Percentiles rank a stretch among this genome's conserved stretches.
phyloP scores from a whole-genome alignment of 139 green algal genomes.

The Chlorella sp. region DNA sequence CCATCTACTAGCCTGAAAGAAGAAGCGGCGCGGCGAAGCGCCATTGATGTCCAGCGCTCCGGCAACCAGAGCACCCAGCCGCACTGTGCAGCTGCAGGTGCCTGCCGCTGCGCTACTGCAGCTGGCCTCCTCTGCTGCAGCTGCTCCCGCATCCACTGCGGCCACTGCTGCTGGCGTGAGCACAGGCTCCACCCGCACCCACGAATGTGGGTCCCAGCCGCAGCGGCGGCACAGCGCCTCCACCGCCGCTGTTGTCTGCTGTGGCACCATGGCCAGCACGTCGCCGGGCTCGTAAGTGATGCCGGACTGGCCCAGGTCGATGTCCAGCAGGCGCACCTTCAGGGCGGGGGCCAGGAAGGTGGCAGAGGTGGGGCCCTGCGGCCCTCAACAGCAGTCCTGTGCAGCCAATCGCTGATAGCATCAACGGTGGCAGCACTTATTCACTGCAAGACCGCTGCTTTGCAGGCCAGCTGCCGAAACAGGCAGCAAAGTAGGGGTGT shows the following conservation, averaged over 20 bases:
- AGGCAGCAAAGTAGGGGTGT: no score
- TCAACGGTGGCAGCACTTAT: no score
- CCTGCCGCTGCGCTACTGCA: not conserved
- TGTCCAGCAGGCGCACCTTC: slow-evolving; percentile 72
- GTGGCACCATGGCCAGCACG: slow-evolving; percentile 79
- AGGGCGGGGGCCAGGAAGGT: no score
- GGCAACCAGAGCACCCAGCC: slow-evolving; percentile 56
- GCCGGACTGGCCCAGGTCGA: slow-evolving; percentile 67
- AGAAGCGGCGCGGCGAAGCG: slow-evolving; percentile 81
- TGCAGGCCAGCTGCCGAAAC: no score
- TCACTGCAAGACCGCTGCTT: no score
- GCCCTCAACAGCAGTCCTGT: no score
- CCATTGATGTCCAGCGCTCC: slow-evolving; percentile 86
- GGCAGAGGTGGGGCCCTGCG: no score
- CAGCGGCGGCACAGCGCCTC: slow-evolving; percentile 56
- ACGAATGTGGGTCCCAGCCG: slow-evolving; percentile 54
- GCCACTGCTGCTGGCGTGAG: not conserved
- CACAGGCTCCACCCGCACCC: slow-evolving; percentile 56
- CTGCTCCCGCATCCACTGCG: not conserved
- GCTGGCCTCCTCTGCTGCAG: not conserved
- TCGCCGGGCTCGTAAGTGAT: slow-evolving; percentile 84
- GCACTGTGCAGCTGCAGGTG: slow-evolving; percentile 25
- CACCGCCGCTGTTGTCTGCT: slow-evolving; percentile 45
- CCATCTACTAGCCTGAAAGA: slow-evolving; percentile 81
- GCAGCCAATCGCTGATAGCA: no score